These are phyloP conservation scores for Jatropha multifida DNA, from an alignment of 441 rosid genomes.

Conservation along the genomic window DNA sequence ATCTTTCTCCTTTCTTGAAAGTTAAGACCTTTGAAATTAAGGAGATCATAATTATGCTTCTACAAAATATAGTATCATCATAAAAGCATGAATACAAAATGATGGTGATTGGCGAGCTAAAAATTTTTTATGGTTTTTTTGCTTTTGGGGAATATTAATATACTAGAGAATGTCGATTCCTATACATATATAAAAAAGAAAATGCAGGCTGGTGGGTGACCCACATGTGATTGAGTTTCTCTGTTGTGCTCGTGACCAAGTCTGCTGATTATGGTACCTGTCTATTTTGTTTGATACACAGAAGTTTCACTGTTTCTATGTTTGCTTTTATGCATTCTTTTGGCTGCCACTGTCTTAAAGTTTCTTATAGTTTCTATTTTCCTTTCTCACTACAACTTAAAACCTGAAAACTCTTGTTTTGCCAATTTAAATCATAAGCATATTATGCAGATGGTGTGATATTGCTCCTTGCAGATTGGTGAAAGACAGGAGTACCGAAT, in stretches of 20 bases:
- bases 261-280: neutral
- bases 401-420: neutral
- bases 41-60: neutral
- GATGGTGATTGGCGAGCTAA: neutral
- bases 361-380: neutral
- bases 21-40: neutral
- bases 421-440: neutral
- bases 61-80: slow-evolving; percentile 7
- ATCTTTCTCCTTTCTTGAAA: slow-evolving; percentile 7
- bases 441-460: too few relatives aligned
- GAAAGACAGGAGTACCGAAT: neutral
- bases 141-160: too few relatives aligned
- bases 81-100: neutral
- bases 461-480: too few relatives aligned
- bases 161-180: neutral
- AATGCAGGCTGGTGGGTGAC: neutral
- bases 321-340: neutral
- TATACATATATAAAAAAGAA: neutral
- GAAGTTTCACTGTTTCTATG: neutral
- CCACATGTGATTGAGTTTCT: neutral
- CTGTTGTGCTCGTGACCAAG: slow-evolving; percentile 18
- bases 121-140: neutral
- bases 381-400: neutral
- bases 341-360: neutral
- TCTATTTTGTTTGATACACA: slow-evolving; percentile 16